Evolutionary conservation across 345 rosid species (phyloP).

Genomic region (Gossypium ekmanianum): DNA sequence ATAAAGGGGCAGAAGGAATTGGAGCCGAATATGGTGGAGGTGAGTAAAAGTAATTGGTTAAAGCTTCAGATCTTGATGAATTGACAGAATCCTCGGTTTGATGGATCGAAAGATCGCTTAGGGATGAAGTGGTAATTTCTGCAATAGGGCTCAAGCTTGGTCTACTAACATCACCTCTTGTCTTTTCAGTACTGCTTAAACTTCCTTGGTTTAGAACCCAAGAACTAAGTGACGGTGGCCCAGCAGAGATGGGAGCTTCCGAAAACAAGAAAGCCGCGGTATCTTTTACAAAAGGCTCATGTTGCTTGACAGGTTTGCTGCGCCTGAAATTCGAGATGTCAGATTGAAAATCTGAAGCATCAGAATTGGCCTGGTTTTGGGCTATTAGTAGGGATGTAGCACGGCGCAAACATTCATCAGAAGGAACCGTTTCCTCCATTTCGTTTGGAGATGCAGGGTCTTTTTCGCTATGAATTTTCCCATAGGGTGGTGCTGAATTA

Average conservation of each 20-base stretch:
- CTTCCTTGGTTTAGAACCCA: constrained; percentile 63
- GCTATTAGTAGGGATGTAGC: constrained; percentile 61
- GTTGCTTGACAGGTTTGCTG: constrained; percentile 34
- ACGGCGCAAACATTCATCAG: constrained; percentile 74
- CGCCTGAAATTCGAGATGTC: constrained; percentile 37
- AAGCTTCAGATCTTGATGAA: constrained; percentile 24
- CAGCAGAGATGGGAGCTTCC: constrained; percentile 47
- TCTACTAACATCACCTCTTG: constrained; percentile 30
- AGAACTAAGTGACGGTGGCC: constrained; percentile 80
- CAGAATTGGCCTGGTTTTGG: constrained; percentile 37
- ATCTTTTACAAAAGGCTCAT: constrained; percentile 41
- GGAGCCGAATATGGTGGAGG: constrained; percentile 54
- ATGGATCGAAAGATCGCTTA: constrained; percentile 48
- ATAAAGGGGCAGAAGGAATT: constrained; percentile 79
- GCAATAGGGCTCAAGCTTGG: constrained; percentile 48
- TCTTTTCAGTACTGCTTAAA: constrained; percentile 36
- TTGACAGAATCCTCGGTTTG: constrained; percentile 28
- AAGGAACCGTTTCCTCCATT: constrained; percentile 32
- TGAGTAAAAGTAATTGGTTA: constrained; percentile 21
- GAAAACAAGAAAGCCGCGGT: constrained; percentile 17
- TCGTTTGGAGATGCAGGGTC: constrained; percentile 33
- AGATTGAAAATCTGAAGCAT: constrained; percentile 42
- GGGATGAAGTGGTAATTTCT: constrained; percentile 48
- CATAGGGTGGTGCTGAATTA: constrained; percentile 74
- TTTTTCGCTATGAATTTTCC: constrained; percentile 20